These are phyloP conservation scores for Trichoderma erinaceum DNA, from an alignment of 495 filamentous ascomycete genomes.

Conservation along the genomic window DNA sequence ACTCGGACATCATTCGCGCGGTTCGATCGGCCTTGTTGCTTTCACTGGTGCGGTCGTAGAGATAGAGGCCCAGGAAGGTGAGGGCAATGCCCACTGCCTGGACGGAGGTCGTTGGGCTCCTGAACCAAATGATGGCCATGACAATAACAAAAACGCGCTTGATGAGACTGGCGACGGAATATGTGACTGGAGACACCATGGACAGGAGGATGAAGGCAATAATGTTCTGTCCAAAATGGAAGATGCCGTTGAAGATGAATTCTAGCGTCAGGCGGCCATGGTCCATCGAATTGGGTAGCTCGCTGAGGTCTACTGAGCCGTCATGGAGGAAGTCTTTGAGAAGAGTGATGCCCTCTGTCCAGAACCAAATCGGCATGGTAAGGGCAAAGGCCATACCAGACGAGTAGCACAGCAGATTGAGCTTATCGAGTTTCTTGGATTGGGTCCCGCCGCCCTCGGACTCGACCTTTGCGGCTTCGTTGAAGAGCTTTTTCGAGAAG, in stretches of 20 bases:
- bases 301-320: conserved; percentile 52
- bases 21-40: conserved; percentile 77
- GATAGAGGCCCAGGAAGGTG: conserved; percentile 87
- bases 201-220: conserved; percentile 87
- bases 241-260: conserved; percentile 93
- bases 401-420: conserved; percentile 95
- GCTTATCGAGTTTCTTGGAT: conserved; percentile 81
- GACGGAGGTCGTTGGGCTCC: conserved; percentile 71
- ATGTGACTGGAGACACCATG: conserved; percentile 91
- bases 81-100: conserved; percentile 81
- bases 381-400: conserved; percentile 84
- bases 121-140: conserved; percentile 94
- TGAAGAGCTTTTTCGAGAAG: conserved; percentile 98
- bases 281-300: conserved; percentile 62
- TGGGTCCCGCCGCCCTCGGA: conserved; percentile 51
- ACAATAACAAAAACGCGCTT: conserved; percentile 97
- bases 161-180: conserved; percentile 89
- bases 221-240: conserved; percentile 95
- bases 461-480: conserved; percentile 79
- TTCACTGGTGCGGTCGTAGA: conserved; percentile 90
- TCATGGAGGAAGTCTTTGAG: conserved; percentile 67
- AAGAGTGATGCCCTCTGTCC: conserved; percentile 75
- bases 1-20: conserved; percentile 44
- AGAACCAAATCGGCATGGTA: conserved; percentile 90
- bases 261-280: conserved; percentile 74